Evolutionary conservation across 1,139 yeast genomes (phyloP).

Genomic region (Casaregolazyma lundiana): DNA sequence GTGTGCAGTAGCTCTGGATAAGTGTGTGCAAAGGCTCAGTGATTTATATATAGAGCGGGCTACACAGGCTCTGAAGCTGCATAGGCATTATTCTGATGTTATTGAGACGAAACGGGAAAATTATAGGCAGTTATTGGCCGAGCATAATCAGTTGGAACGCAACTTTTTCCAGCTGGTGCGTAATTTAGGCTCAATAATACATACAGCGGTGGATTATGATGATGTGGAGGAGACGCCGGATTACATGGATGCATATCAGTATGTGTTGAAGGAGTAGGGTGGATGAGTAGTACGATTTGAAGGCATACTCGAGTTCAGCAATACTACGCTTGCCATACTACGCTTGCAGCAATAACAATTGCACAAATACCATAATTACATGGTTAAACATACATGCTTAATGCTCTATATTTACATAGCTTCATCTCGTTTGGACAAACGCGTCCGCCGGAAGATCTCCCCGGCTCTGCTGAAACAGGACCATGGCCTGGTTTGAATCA

Average conservation of each 20-base stretch:
- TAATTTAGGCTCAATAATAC: conserved; percentile 21
- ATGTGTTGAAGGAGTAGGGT: neutral
- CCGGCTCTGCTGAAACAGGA: conserved; percentile 64
- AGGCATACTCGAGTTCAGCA: neutral
- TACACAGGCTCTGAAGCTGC: conserved; percentile 24
- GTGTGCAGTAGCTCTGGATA: conserved; percentile 22
- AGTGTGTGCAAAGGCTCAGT: conserved; percentile 23
- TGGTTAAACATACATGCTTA: neutral
- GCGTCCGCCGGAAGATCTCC: conserved; percentile 58
- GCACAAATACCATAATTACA: no score
- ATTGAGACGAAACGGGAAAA: conserved; percentile 25
- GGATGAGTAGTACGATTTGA: neutral
- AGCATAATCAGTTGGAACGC: conserved; percentile 24
- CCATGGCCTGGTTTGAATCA: conserved; percentile 68
- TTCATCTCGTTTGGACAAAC: conserved; percentile 25
- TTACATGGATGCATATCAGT: conserved; percentile 12
- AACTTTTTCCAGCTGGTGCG: conserved; percentile 22
- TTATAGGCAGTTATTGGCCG: conserved; percentile 21
- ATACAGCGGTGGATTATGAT: conserved; percentile 10
- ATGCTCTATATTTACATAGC: neutral
- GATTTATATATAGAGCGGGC: conserved; percentile 24
- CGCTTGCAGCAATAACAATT: no score
- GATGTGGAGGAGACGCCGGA: conserved; percentile 12
- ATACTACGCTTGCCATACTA: no score
- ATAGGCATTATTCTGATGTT: conserved; percentile 21